Evolutionary conservation across 2,329 filamentous ascomycete species (phyloP).

Genomic region (Teratosphaeria viscida): DNA sequence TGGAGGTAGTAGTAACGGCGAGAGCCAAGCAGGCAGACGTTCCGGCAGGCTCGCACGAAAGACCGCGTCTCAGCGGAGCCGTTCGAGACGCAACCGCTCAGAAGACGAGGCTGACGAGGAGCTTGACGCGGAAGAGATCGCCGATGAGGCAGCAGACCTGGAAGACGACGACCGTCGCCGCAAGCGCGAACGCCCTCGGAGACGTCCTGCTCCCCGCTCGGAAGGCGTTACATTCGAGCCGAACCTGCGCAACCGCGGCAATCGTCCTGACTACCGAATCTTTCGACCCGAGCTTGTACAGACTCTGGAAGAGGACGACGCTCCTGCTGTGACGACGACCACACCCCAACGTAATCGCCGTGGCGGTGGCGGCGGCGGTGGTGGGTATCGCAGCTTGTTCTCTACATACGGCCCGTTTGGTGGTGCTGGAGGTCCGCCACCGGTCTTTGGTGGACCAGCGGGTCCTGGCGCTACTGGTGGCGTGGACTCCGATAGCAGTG

Average conservation of each 20-base stretch:
- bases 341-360: slow-evolving; percentile 52
- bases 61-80: slow-evolving; percentile 36
- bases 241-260: slow-evolving; percentile 52
- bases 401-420: slow-evolving; percentile 90
- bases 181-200: slow-evolving; percentile 32
- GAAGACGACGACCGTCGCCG: slow-evolving; percentile 39
- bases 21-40: slow-evolving; percentile 34
- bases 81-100: slow-evolving; percentile 33
- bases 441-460: slow-evolving; percentile 65
- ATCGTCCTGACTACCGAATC: slow-evolving; percentile 77
- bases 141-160: slow-evolving; percentile 50
- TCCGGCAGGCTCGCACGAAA: slow-evolving; percentile 42
- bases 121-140: slow-evolving; percentile 36
- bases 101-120: slow-evolving; percentile 38
- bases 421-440: slow-evolving; percentile 62
- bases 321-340: slow-evolving; percentile 56
- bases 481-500: slow-evolving; percentile 90
- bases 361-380: slow-evolving; percentile 47
- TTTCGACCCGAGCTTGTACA: slow-evolving; percentile 61
- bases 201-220: slow-evolving; percentile 12
- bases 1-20: slow-evolving; percentile 38
- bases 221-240: slow-evolving; percentile 27
- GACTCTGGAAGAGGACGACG: slow-evolving; percentile 63
- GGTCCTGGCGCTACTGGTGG: slow-evolving; percentile 64
- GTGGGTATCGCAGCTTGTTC: slow-evolving; percentile 67